These are phyloP conservation scores for Talaromyces funiculosus DNA, from an alignment of 2,329 filamentous ascomycete genomes.

Conservation along the genomic window DNA sequence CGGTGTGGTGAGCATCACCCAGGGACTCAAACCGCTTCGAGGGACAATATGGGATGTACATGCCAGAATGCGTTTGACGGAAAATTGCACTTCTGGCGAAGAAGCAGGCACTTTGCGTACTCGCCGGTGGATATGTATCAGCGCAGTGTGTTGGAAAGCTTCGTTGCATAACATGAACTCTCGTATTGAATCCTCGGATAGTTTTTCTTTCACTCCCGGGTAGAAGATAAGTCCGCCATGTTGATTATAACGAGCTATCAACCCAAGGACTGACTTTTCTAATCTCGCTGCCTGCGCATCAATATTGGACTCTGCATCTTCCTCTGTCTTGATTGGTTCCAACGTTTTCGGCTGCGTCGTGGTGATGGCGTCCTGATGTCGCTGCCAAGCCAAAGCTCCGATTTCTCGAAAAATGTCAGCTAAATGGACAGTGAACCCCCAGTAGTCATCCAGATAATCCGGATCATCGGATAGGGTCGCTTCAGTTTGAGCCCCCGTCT, in stretches of 20 bases:
- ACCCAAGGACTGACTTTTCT: constrained; percentile 28
- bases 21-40: constrained; percentile 35
- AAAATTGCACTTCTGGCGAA: constrained; percentile 29
- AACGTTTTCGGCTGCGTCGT: constrained; percentile 13
- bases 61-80: constrained; percentile 36
- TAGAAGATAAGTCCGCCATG: constrained; percentile 29
- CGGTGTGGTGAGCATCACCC: constrained; percentile 40
- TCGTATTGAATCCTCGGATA: constrained; percentile 28
- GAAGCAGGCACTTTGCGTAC: constrained; percentile 28
- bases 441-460: constrained; percentile 40
- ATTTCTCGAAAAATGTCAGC: constrained; percentile 36
- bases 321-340: not conserved
- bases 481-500: constrained; percentile 17
- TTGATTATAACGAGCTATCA: constrained; percentile 30
- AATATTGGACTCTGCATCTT: constrained; percentile 17
- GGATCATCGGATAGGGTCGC: constrained; percentile 17
- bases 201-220: constrained; percentile 29
- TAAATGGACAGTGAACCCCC: constrained; percentile 37
- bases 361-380: constrained; percentile 18
- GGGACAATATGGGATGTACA: constrained; percentile 35
- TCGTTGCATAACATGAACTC: constrained; percentile 39
- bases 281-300: constrained; percentile 28
- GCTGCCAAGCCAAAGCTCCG: constrained; percentile 32
- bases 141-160: constrained; percentile 39
- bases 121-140: constrained; percentile 39